A percentile compares a stretch with the other conserved stretches of the same genome.
These are phyloP conservation scores for Centaurea solstitialis DNA, from an alignment of 129 eudicot species.

Conservation along the genomic window DNA sequence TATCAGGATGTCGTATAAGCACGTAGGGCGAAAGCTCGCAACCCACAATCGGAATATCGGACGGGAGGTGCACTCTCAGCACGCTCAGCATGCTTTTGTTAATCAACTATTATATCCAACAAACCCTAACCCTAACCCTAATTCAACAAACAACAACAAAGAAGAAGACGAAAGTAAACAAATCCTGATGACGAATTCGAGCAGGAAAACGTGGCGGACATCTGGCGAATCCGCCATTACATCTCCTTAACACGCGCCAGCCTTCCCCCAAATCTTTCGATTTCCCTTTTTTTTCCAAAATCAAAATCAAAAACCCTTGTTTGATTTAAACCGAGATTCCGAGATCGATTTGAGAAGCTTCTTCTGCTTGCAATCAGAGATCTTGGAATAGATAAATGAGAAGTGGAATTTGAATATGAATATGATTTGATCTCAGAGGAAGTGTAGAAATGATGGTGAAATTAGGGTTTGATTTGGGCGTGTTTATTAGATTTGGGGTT, in stretches of 20 bases:
- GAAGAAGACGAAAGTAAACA: constrained; percentile 29
- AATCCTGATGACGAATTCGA: constrained; percentile 18
- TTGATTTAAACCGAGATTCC: not conserved
- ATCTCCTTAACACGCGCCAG: constrained; percentile 52
- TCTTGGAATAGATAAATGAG: too few relatives aligned
- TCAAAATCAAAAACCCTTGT: constrained; percentile 22
- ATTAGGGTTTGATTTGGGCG: constrained; percentile 31
- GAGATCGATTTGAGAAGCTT: constrained; percentile 7
- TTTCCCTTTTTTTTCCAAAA: constrained; percentile 1
- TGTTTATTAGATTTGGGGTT: constrained; percentile 30
- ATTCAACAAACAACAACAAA: constrained; percentile 14
- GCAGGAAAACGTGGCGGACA: constrained; percentile 51
- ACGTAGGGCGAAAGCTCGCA: constrained; percentile 83
- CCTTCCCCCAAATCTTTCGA: constrained; percentile 34
- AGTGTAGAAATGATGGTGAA: not conserved
- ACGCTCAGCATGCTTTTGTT: constrained; percentile 61
- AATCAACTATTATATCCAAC: constrained; percentile 13
- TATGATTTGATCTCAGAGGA: constrained; percentile 8
- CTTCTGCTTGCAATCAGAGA: not conserved
- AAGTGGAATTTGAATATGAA: not conserved
- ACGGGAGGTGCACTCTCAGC: constrained; percentile 77
- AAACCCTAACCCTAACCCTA: constrained; percentile 46
- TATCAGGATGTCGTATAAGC: constrained; percentile 51
- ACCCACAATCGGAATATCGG: constrained; percentile 89
- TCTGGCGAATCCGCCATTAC: constrained; percentile 89